Percentiles rank a stretch among this genome's conserved stretches.
Evolutionary conservation across 2,329 filamentous ascomycete species (phyloP).

Genomic region (Neophaeococcomyces aloes): DNA sequence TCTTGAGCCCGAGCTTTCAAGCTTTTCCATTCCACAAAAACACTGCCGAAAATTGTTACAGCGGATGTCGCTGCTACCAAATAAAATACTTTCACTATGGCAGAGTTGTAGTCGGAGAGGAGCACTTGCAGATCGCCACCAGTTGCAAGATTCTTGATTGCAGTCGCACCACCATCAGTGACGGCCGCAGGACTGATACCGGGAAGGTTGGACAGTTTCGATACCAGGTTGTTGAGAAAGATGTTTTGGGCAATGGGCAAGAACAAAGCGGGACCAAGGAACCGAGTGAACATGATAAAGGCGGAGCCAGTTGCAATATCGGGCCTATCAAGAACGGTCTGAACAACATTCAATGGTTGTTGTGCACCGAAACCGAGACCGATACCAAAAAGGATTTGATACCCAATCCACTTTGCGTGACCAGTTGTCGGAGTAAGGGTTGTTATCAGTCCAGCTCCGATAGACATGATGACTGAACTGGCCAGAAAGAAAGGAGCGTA

Average conservation of each 20-base stretch:
- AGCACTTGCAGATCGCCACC: slow-evolving; percentile 21
- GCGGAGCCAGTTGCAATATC: slow-evolving; percentile 22
- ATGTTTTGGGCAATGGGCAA: slow-evolving; percentile 22
- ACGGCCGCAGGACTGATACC: slow-evolving; percentile 19
- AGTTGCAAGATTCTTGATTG: slow-evolving; percentile 21
- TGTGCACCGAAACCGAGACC: slow-evolving; percentile 20
- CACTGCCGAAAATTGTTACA: slow-evolving; percentile 19
- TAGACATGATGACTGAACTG: slow-evolving; percentile 21
- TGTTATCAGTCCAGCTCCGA: slow-evolving; percentile 25
- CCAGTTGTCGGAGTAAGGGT: slow-evolving; percentile 23
- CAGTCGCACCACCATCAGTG: slow-evolving; percentile 20
- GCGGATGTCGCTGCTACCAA: slow-evolving; percentile 19
- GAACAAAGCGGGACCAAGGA: slow-evolving; percentile 19
- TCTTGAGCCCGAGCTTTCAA: slow-evolving; percentile 18
- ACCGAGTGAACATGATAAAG: slow-evolving; percentile 20
- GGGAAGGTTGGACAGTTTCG: slow-evolving; percentile 12
- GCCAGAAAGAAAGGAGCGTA: slow-evolving; percentile 28
- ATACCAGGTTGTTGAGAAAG: slow-evolving; percentile 25
- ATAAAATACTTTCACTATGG: slow-evolving; percentile 17
- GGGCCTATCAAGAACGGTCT: slow-evolving; percentile 18
- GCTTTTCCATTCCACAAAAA: slow-evolving; percentile 23
- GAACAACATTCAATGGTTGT: slow-evolving; percentile 17
- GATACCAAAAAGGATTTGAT: slow-evolving; percentile 20
- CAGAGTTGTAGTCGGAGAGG: slow-evolving; percentile 20
- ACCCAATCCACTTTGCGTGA: slow-evolving; percentile 21